Evolutionary conservation across 2,329 filamentous ascomycete genomes (phyloP).

Genomic region (Epichloe gansuensis): DNA sequence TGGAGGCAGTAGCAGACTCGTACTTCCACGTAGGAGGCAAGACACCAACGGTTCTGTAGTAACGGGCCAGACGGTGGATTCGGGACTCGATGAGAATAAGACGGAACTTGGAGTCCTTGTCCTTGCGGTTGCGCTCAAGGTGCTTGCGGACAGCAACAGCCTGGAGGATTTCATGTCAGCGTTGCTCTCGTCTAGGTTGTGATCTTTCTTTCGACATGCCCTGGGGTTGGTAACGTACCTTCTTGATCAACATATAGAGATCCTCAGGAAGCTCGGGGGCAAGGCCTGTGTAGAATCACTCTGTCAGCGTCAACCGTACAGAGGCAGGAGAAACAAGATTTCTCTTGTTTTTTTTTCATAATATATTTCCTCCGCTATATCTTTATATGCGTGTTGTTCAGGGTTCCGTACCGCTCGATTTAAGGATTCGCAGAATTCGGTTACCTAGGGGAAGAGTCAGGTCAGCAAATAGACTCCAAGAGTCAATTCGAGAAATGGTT

Average conservation of each 20-base stretch:
- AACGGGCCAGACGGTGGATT: slow-evolving; percentile 98
- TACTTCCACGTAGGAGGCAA: slow-evolving; percentile 95
- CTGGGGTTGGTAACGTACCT: slow-evolving; percentile 43
- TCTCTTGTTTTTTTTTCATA: slow-evolving; percentile 14
- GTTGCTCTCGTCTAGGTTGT: background rate
- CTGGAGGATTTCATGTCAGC: slow-evolving; percentile 32
- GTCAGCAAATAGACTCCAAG: slow-evolving; percentile 22
- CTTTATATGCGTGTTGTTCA: slow-evolving; percentile 13
- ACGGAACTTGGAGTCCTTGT: slow-evolving; percentile 99
- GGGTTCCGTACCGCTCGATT: slow-evolving; percentile 76
- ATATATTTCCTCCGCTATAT: slow-evolving; percentile 15
- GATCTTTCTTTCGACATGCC: background rate
- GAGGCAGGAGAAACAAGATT: slow-evolving; percentile 47
- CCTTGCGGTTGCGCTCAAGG: slow-evolving; percentile 99
- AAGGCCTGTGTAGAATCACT: slow-evolving; percentile 86
- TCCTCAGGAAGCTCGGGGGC: slow-evolving; percentile 98
- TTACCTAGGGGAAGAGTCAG: slow-evolving; percentile 54
- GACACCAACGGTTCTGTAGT: slow-evolving; percentile 94
- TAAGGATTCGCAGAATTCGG: slow-evolving; percentile 99
- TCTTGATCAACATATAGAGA: slow-evolving; percentile 99
- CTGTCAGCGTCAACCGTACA: slow-evolving; percentile 88
- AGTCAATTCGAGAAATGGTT: background rate
- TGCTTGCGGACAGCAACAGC: slow-evolving; percentile 99
- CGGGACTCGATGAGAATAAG: slow-evolving; percentile 99
- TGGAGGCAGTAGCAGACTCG: slow-evolving; percentile 93